Percentiles rank a stretch among this genome's conserved stretches.
These are phyloP conservation scores for Alternaria atra DNA, from an alignment of 2,329 filamentous ascomycete genomes.

Conservation along the genomic window DNA sequence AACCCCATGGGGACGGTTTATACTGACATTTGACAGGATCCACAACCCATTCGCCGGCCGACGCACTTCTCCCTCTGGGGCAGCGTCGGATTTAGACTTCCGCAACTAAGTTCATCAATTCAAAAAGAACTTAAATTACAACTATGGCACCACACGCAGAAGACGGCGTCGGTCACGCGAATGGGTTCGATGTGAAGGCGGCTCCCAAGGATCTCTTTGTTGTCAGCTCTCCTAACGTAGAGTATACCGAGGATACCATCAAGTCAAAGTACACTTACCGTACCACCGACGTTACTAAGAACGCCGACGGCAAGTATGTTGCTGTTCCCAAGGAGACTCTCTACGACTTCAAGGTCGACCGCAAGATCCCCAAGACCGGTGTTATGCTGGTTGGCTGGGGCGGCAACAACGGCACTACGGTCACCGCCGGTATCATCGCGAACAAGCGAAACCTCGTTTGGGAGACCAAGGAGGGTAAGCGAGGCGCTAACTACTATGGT, in stretches of 20 bases:
- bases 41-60: slow-evolving; percentile 97
- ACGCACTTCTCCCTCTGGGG: slow-evolving; percentile 88
- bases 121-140: slow-evolving; percentile 38
- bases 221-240: slow-evolving; percentile 91
- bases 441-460: slow-evolving; percentile 87
- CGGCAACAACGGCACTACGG: slow-evolving; percentile 97
- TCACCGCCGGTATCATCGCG: slow-evolving; percentile 95
- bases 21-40: slow-evolving; percentile 64
- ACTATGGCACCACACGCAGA: slow-evolving; percentile 95
- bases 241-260: slow-evolving; percentile 88
- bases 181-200: slow-evolving; percentile 58
- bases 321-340: slow-evolving; percentile 86
- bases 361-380: slow-evolving; percentile 90
- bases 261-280: slow-evolving; percentile 95
- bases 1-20: slow-evolving; percentile 9
- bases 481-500: slow-evolving; percentile 94
- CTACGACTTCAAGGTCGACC: slow-evolving; percentile 98
- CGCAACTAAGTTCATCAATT: slow-evolving; percentile 46
- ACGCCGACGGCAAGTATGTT: slow-evolving; percentile 77
- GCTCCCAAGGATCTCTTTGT: slow-evolving; percentile 74
- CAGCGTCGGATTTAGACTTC: slow-evolving; percentile 70
- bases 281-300: slow-evolving; percentile 82
- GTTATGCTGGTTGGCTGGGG: slow-evolving; percentile 98
- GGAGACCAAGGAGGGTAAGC: slow-evolving; percentile 91
- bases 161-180: slow-evolving; percentile 65